Evolutionary conservation across 2,329 filamentous ascomycete species (phyloP).

Genomic region (Tolypocladium endophyticum): DNA sequence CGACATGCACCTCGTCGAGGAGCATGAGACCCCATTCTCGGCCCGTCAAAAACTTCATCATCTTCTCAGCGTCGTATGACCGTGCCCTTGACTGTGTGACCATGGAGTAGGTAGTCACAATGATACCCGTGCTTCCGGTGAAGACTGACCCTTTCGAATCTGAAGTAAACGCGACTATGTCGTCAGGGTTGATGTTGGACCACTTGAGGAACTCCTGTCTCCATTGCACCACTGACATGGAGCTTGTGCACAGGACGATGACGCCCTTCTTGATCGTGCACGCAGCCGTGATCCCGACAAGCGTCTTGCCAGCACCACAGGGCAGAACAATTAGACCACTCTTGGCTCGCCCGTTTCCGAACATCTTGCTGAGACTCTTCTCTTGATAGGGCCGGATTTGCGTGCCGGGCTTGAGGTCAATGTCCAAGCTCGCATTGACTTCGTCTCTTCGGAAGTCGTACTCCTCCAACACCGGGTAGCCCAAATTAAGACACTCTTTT

Average conservation of each 20-base stretch:
- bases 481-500: conserved; percentile 78
- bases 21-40: conserved; percentile 98
- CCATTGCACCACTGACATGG: conserved; percentile 98
- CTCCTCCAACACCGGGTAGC: conserved; percentile 83
- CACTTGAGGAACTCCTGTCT: conserved; percentile 93
- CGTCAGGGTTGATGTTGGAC: conserved; percentile 88
- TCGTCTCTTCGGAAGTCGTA: conserved; percentile 95
- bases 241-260: conserved; percentile 90
- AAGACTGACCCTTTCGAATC: conserved; percentile 77
- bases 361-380: conserved; percentile 98
- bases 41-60: conserved; percentile 86
- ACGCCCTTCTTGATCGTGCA: conserved; percentile 97
- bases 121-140: conserved; percentile 82
- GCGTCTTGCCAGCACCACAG: conserved; percentile 91
- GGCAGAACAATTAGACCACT: conserved; percentile 96
- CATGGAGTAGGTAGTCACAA: conserved; percentile 98
- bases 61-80: conserved; percentile 88
- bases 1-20: conserved; percentile 94
- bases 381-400: conserved; percentile 94
- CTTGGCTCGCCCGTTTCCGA: conserved; percentile 93
- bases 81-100: conserved; percentile 83
- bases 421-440: conserved; percentile 82
- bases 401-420: conserved; percentile 80
- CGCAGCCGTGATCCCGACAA: conserved; percentile 95
- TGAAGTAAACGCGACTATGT: conserved; percentile 90